phyloP scores from a whole-genome alignment of 1,284 basidiomycete species.

The Cutaneotrichosporon arboriforme region DNA sequence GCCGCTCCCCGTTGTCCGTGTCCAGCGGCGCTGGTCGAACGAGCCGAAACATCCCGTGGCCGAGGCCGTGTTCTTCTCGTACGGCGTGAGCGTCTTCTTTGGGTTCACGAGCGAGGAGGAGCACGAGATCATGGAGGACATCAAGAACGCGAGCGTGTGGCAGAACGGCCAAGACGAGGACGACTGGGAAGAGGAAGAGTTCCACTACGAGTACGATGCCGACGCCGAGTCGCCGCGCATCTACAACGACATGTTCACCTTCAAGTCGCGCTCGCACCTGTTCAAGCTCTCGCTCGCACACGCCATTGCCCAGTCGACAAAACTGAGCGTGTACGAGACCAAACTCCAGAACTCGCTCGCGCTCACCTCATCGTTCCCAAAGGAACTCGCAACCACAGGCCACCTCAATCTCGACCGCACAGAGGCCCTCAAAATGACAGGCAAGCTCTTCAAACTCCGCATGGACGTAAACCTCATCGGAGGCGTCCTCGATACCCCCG shows the following conservation, averaged over 20 bases:
- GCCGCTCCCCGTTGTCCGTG: neutral
- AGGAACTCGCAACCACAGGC: slow-evolving; percentile 74
- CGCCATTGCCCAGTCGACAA: slow-evolving; percentile 88
- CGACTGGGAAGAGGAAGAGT: slow-evolving; percentile 85
- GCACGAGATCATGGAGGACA: slow-evolving; percentile 71
- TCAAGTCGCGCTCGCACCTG: slow-evolving; percentile 76
- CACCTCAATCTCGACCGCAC: slow-evolving; percentile 69
- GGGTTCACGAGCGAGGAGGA: slow-evolving; percentile 72
- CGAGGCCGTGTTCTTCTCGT: slow-evolving; percentile 77
- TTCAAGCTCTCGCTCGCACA: slow-evolving; percentile 79
- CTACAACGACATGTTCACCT: slow-evolving; percentile 62
- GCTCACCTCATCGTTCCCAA: slow-evolving; percentile 75
- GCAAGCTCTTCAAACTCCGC: slow-evolving; percentile 78
- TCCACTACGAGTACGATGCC: slow-evolving; percentile 84
- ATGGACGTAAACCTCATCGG: slow-evolving; percentile 87
- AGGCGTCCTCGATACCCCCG: slow-evolving; percentile 91
- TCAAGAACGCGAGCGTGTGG: slow-evolving; percentile 66
- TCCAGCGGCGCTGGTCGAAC: slow-evolving; percentile 6
- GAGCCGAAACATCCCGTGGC: slow-evolving; percentile 51
- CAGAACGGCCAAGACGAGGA: slow-evolving; percentile 55
- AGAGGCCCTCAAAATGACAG: slow-evolving; percentile 81
- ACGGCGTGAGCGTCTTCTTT: slow-evolving; percentile 78
- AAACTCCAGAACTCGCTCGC: slow-evolving; percentile 72
- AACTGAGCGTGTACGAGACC: slow-evolving; percentile 82
- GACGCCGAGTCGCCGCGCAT: slow-evolving; percentile 78